Conservation (phyloP, 495 filamentous ascomycete species). For the Aspergillus sclerotioniger region DNA sequence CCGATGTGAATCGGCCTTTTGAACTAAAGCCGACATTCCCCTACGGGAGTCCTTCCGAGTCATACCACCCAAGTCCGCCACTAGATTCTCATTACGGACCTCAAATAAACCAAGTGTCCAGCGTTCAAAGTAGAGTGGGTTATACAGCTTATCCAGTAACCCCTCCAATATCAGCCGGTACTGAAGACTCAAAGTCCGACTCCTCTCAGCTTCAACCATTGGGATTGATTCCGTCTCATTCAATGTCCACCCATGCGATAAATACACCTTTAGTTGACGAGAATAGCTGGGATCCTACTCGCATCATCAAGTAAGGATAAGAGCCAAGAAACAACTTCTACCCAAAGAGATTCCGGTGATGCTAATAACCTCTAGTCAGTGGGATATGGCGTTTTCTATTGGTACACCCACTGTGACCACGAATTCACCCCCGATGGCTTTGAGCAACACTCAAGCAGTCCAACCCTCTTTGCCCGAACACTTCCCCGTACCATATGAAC, state of each 20-base stretch:
- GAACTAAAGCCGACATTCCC: slow-evolving; percentile 86
- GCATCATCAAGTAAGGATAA: slow-evolving; percentile 82
- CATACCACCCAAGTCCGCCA: slow-evolving; percentile 61
- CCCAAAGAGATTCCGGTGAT: slow-evolving; percentile 25
- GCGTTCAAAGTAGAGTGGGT: slow-evolving; percentile 64
- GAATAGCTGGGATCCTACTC: slow-evolving; percentile 83
- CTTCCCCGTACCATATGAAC: slow-evolving; percentile 41
- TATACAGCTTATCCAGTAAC: slow-evolving; percentile 76
- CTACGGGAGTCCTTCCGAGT: slow-evolving; percentile 74
- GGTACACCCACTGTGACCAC: slow-evolving; percentile 46
- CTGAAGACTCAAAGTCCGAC: slow-evolving; percentile 75
- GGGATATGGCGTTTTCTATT: slow-evolving; percentile 87
- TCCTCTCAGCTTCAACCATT: slow-evolving; percentile 75
- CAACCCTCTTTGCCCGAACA: slow-evolving; percentile 30
- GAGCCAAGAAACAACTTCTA: neutral
- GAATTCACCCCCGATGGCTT: slow-evolving; percentile 48
- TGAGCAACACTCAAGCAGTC: slow-evolving; percentile 33
- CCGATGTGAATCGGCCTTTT: slow-evolving; percentile 81
- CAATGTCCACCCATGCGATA: slow-evolving; percentile 45
- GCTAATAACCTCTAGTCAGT: slow-evolving; percentile 57
- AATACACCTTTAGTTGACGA: slow-evolving; percentile 63
- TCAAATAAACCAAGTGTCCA: slow-evolving; percentile 32
- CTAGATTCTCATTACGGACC: slow-evolving; percentile 47
- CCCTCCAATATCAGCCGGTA: slow-evolving; percentile 74
- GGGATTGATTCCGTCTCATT: slow-evolving; percentile 64